A percentile compares a stretch with the other conserved stretches of the same genome.
Conservation (phyloP, 345 rosid genomes). For the Euphorbia lathyris region DNA sequence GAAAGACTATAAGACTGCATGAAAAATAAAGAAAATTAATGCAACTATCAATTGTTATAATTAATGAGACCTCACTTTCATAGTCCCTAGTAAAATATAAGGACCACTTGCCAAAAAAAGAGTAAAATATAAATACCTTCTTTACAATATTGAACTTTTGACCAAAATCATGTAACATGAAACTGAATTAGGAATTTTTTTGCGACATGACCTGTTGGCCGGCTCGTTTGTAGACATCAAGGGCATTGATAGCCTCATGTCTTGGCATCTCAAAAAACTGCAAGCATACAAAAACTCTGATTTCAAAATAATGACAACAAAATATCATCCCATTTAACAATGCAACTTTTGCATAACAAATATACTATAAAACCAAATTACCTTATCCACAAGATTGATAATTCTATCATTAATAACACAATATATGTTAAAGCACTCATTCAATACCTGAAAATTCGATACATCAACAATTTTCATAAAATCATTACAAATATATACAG, state of each 20-base stretch:
- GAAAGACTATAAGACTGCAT: constrained; percentile 86
- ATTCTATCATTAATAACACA: constrained; percentile 97
- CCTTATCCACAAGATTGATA: constrained; percentile 99
- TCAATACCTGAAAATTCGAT: constrained; percentile 68
- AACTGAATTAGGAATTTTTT: constrained; percentile 11
- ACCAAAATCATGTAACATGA: constrained; percentile 3
- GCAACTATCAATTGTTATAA: not conserved
- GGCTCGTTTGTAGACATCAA: constrained; percentile 80
- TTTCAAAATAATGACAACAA: not conserved
- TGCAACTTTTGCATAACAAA: constrained; percentile 10
- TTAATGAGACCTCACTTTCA: constrained; percentile 1
- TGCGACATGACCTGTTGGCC: constrained; percentile 69
- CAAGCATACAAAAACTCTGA: constrained; percentile 22
- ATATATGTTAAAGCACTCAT: constrained; percentile 96
- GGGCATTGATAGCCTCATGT: constrained; percentile 82
- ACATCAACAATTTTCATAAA: constrained; percentile 12
- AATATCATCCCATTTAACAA: constrained; percentile 7
- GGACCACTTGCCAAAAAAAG: no score
- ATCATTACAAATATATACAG: not conserved
- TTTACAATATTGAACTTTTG: not conserved
- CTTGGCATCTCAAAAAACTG: constrained; percentile 99
- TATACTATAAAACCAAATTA: constrained; percentile 26
- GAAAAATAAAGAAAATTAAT: constrained; percentile 14
- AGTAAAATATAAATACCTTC: not conserved
- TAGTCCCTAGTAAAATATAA: no score